Base-by-base conservation (phyloP, 2,329 filamentous ascomycete species). In the Aureobasidium subglaciale region DNA sequence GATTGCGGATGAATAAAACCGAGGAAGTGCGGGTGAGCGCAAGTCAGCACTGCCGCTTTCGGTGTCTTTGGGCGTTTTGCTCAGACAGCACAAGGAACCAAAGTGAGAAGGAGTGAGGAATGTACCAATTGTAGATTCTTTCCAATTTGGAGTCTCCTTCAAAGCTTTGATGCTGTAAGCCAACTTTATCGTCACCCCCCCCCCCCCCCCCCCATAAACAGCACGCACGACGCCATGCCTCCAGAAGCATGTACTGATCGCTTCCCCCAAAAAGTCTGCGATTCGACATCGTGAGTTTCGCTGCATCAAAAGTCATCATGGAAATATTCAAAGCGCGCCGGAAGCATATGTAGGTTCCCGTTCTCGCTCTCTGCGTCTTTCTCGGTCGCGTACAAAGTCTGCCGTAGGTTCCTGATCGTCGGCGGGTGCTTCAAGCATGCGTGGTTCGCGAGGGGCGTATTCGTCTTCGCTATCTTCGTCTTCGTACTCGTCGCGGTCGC, bases 361-460 rank as follows among this genome's bases (percentile, higher is more conserved):
- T 40, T 61, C 60, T 27, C 59, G 53, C 15, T 61, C 61, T 35
- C 58, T 32, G 7, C 61, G 56, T 22, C 58, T 10, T 7, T 59
- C 56, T 9, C 57, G 48, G 18, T 56, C 45, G 34, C 57, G 37
- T 8, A 52, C 41, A 38, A 59, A 55, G 52, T 60, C 34, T 20
- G 53, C 45, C 10, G 29, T 32, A 11, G 50, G 30, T 27, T 46
- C 45, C 37, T 49, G 37, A n/a, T 43, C 24, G 25, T 62, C 58
- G 30, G 60, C 58, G 7, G 66, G 64, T 18, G 63, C 67, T 55
- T 70, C 68, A 10, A 70, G 67, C 67, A 69, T 66, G 56, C 63
- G 63, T 0, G 64, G 64, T 34, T 60, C 55, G 38, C 63, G 62
- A 9, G 48, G 50, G 50, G 63, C 62, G 50, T 63, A 68, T 37